phyloP scores from a whole-genome alignment of 768 basidiomycete genomes.

The Mycena polygramma region DNA sequence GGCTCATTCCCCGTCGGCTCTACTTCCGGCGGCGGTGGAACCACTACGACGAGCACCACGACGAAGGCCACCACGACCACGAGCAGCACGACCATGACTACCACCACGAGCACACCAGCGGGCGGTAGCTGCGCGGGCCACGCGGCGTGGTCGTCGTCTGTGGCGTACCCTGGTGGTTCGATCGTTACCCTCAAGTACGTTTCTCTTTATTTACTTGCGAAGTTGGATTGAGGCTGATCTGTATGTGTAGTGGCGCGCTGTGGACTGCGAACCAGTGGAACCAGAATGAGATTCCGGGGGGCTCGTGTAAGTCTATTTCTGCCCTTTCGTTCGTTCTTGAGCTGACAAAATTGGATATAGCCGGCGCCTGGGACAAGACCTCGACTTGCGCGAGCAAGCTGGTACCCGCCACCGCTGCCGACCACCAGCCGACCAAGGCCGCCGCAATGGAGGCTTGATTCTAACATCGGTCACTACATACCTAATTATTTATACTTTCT shows the following conservation, averaged over 20 bases:
- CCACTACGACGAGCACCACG: too few relatives aligned
- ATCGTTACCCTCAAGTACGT: constrained; percentile 2
- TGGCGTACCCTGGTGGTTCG: constrained; percentile 25
- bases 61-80: constrained; percentile 5
- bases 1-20: constrained; percentile 28
- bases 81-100: constrained; percentile 8
- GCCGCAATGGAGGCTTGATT: too few relatives aligned
- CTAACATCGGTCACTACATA: too few relatives aligned
- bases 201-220: too few relatives aligned
- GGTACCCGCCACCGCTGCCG: constrained; percentile 11
- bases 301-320: constrained; percentile 15
- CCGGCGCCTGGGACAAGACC: constrained; percentile 20
- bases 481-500: too few relatives aligned
- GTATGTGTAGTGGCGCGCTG: neutral
- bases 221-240: too few relatives aligned
- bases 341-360: neutral
- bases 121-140: constrained; percentile 31
- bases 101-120: neutral
- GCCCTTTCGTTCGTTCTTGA: neutral
- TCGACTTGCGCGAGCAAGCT: constrained; percentile 14
- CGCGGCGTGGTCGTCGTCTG: constrained; percentile 20
- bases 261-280: constrained; percentile 34
- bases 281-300: constrained; percentile 28
- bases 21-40: neutral
- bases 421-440: neutral